Base-by-base conservation (phyloP, 768 basidiomycete species). In the Suillus alpinus region DNA sequence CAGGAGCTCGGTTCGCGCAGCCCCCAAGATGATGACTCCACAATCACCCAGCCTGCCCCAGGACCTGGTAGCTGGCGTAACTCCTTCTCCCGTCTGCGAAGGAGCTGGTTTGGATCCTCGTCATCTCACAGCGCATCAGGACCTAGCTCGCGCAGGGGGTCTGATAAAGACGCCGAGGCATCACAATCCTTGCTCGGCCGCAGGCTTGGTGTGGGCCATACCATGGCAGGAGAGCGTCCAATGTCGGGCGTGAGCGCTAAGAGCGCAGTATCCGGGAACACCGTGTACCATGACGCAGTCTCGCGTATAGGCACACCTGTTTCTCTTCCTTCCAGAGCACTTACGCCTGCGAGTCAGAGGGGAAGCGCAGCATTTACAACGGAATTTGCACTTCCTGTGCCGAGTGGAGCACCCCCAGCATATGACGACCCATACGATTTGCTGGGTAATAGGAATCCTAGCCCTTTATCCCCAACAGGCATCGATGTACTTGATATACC, bases 261-360 rank as follows among this genome's bases (percentile, higher is more conserved):
- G 60, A 89, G 87, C 57, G 80, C 75, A 6, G 61, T 76, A 14
- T 84, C 83, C 1, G 86, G 82, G 4, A 79, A 75, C 34, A 88
- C 86, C 0, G 65, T 86, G 3, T 90, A 85, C 64, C 84, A 85
- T 62, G 88, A 89, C 66, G 88, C 88, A 0, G 60, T 71, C 4
- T 86, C 86, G 0, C 72, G 73, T 10, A 71, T 78, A 12, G 72
- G 65, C 2, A 83, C 84, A 2, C 80, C 83, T 23, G 66, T 75
- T 6, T 69, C 69, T 12, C 58, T 74, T 18, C 78, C 81, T 51
- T 77, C 78, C 6, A 74, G 81, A 40, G 84, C 82, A 9, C 55
- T 82, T 59, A 82, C 83, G 2, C 82, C 83, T 39, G 73, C 77
- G 4, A 74, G 70, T 9, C 64, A 49, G 7, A 56, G 53, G 29